Evolutionary conservation across 768 basidiomycete genomes (phyloP).

Genomic region (Russula compacta): DNA sequence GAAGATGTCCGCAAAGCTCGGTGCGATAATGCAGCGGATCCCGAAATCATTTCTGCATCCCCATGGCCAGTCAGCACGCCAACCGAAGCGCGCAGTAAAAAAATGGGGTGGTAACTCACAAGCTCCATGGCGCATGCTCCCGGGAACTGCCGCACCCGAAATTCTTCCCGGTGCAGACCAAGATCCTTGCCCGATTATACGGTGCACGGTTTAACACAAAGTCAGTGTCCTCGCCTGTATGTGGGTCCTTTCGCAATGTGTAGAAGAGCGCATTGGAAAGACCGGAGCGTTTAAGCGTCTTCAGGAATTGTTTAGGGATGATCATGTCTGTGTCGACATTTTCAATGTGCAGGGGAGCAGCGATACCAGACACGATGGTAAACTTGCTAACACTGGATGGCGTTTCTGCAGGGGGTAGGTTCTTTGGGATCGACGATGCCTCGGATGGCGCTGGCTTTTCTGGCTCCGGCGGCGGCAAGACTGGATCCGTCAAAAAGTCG

Average conservation of each 20-base stretch:
- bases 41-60: slow-evolving; percentile 47
- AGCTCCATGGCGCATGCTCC: slow-evolving; percentile 53
- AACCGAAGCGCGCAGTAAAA: background rate
- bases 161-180: slow-evolving; percentile 52
- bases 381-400: slow-evolving; percentile 34
- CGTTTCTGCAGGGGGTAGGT: slow-evolving; percentile 25
- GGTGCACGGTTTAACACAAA: slow-evolving; percentile 55
- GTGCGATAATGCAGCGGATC: slow-evolving; percentile 52
- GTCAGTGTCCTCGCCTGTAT: slow-evolving; percentile 44
- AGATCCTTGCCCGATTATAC: slow-evolving; percentile 42
- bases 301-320: slow-evolving; percentile 59
- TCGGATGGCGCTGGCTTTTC: slow-evolving; percentile 23
- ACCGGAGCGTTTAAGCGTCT: slow-evolving; percentile 56
- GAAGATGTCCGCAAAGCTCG: slow-evolving; percentile 57
- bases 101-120: slow-evolving; percentile 27
- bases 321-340: slow-evolving; percentile 62
- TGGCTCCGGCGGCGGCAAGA: slow-evolving; percentile 33
- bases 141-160: slow-evolving; percentile 56
- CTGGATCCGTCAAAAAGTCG: slow-evolving; percentile 69
- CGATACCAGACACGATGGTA: slow-evolving; percentile 41
- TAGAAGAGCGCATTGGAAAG: slow-evolving; percentile 51
- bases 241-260: slow-evolving; percentile 40
- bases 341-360: slow-evolving; percentile 44
- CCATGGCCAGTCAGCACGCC: background rate
- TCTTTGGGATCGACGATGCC: slow-evolving; percentile 16